Evolutionary conservation across 2,329 filamentous ascomycete species (phyloP).

Genomic region (Epichloe gansuensis): DNA sequence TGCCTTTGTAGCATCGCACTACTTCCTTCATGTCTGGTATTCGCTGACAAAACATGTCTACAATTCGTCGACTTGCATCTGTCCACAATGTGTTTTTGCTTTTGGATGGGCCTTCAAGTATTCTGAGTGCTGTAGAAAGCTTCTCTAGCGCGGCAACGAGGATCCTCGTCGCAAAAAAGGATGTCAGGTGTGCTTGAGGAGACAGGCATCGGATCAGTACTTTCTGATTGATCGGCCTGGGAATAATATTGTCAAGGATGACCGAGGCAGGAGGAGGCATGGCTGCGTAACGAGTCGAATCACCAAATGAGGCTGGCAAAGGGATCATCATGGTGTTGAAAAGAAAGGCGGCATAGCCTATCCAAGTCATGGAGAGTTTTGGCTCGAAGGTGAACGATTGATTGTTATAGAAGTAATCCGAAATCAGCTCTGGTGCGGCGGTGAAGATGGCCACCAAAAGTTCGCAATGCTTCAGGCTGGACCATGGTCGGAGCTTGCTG

Average conservation of each 20-base stretch:
- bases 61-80: conserved; percentile 53
- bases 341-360: conserved; percentile 81
- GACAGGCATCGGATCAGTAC: conserved; percentile 68
- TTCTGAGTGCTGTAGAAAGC: conserved; percentile 48
- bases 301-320: conserved; percentile 60
- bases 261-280: conserved; percentile 68
- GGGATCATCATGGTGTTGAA: conserved; percentile 68
- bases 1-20: conserved; percentile 58
- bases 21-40: conserved; percentile 75
- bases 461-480: conserved; percentile 67
- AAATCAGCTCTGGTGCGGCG: conserved; percentile 71
- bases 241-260: conserved; percentile 75
- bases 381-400: conserved; percentile 77
- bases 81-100: conserved; percentile 44
- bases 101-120: conserved; percentile 38
- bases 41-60: conserved; percentile 62
- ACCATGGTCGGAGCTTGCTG: conserved; percentile 69
- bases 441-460: conserved; percentile 69
- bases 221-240: conserved; percentile 68
- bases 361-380: conserved; percentile 86
- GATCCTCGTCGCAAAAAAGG: conserved; percentile 79
- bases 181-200: conserved; percentile 64
- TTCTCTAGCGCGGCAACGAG: conserved; percentile 71
- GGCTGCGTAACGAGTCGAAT: conserved; percentile 43
- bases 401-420: conserved; percentile 74